These are phyloP conservation scores for Dendrobium chrysotoxum DNA, from an alignment of 106 monocot species.

Conservation along the genomic window DNA sequence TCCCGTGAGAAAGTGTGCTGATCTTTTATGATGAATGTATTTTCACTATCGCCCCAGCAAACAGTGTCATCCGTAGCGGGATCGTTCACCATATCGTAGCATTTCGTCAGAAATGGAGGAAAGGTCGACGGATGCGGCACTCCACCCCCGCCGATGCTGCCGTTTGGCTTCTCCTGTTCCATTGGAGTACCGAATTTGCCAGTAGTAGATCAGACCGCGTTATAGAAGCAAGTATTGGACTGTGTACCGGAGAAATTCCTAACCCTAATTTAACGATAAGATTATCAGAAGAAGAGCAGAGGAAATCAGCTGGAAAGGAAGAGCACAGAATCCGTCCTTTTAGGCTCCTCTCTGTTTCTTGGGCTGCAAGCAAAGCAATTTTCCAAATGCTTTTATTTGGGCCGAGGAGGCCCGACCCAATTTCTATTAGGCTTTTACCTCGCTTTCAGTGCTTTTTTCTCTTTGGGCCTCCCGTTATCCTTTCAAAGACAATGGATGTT, in stretches of 20 bases:
- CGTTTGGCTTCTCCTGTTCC: not conserved
- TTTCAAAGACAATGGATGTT: too few species aligned
- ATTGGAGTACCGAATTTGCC: not conserved
- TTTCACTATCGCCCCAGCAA: slow-evolving; percentile 11
- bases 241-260: not conserved
- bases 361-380: not conserved
- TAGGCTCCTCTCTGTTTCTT: not conserved
- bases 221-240: not conserved
- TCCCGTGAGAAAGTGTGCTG: slow-evolving; percentile 10
- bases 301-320: not conserved
- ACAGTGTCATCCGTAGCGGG: slow-evolving; percentile 9
- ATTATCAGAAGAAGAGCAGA: not conserved
- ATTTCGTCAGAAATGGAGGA: slow-evolving; percentile 9
- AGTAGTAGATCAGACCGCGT: not conserved
- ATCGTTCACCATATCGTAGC: slow-evolving; percentile 12
- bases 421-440: too few species aligned
- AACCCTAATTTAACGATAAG: not conserved
- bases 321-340: not conserved
- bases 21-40: slow-evolving; percentile 8
- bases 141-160: not conserved
- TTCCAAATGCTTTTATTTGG: not conserved
- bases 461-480: too few species aligned
- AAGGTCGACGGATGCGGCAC: not conserved
- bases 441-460: too few species aligned
- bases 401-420: too few species aligned